phyloP scores from a whole-genome alignment of 2,329 filamentous ascomycete species.

The Dichotomopilus funicola region DNA sequence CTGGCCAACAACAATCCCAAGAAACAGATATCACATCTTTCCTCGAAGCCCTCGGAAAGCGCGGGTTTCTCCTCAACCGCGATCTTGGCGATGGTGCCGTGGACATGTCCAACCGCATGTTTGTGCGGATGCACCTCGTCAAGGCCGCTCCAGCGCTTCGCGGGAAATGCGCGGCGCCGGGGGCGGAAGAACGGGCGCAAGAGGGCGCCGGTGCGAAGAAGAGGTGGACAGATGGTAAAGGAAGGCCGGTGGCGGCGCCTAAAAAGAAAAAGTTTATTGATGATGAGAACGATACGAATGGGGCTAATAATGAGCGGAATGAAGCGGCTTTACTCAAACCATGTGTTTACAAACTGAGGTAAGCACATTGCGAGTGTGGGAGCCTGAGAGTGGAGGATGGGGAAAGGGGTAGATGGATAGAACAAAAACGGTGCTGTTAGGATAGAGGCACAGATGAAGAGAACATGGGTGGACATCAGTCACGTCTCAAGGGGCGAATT shows the following conservation, averaged over 20 bases:
- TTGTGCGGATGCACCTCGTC: conserved; percentile 92
- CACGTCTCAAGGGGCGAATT: background rate
- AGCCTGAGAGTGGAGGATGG: background rate
- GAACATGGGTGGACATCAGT: background rate
- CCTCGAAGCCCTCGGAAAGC: conserved; percentile 69
- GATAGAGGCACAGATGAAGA: background rate
- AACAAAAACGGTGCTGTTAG: background rate
- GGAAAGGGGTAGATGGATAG: background rate
- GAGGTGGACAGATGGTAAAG: conserved; percentile 33
- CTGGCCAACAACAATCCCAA: conserved; percentile 50
- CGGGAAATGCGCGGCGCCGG: conserved; percentile 66
- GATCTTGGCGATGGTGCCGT: conserved; percentile 50
- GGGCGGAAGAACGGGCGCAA: conserved; percentile 15
- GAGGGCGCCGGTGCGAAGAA: conserved; percentile 28
- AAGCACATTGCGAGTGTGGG: conserved; percentile 18
- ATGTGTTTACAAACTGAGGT: conserved; percentile 90
- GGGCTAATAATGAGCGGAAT: conserved; percentile 59
- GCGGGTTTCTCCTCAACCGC: conserved; percentile 78
- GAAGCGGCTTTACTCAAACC: conserved; percentile 73
- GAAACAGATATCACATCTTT: conserved; percentile 87
- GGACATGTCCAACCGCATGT: conserved; percentile 93
- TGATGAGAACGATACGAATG: conserved; percentile 45
- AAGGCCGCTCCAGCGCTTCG: conserved; percentile 70
- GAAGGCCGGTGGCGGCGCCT: conserved; percentile 18
- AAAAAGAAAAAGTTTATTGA: conserved; percentile 49